Conservation (phyloP, 108 stramenopile species). For the Skeletonema marinoi region DNA sequence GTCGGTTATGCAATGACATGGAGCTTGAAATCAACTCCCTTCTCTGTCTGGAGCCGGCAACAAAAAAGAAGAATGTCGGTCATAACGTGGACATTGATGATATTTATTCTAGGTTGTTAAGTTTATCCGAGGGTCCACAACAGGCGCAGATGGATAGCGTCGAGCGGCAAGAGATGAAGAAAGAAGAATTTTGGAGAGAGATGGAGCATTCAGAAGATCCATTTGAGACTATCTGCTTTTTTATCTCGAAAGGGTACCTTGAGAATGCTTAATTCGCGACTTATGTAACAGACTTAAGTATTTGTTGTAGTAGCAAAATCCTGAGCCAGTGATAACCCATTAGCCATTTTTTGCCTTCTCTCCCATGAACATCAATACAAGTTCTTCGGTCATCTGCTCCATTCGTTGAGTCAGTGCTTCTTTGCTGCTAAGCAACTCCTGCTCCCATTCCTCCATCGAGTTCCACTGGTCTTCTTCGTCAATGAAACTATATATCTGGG, state of each 20-base stretch:
- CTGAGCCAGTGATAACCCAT: neutral
- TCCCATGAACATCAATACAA: constrained; percentile 41
- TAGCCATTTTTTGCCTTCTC: constrained; percentile 37
- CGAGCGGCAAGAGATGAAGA: constrained; percentile 26
- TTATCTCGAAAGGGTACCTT: constrained; percentile 64
- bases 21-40: constrained; percentile 74
- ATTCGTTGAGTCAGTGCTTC: constrained; percentile 9
- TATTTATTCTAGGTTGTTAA: constrained; percentile 63
- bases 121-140: constrained; percentile 20
- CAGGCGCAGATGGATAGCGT: neutral
- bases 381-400: constrained; percentile 32
- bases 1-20: constrained; percentile 75
- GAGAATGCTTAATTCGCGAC: constrained; percentile 11
- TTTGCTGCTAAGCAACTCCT: constrained; percentile 41
- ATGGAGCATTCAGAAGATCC: constrained; percentile 77
- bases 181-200: constrained; percentile 87
- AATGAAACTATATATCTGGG: constrained; percentile 56
- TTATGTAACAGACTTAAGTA: neutral
- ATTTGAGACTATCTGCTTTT: constrained; percentile 74
- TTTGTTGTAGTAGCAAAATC: constrained; percentile 4
- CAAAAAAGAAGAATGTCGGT: constrained; percentile 13
- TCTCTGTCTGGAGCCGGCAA: constrained; percentile 17
- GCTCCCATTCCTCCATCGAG: constrained; percentile 47
- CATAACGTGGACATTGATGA: constrained; percentile 72
- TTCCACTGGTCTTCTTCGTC: constrained; percentile 66